These are phyloP conservation scores for Aegilops umbellulata DNA, from an alignment of 176 grass and related monocot species.

Conservation along the genomic window DNA sequence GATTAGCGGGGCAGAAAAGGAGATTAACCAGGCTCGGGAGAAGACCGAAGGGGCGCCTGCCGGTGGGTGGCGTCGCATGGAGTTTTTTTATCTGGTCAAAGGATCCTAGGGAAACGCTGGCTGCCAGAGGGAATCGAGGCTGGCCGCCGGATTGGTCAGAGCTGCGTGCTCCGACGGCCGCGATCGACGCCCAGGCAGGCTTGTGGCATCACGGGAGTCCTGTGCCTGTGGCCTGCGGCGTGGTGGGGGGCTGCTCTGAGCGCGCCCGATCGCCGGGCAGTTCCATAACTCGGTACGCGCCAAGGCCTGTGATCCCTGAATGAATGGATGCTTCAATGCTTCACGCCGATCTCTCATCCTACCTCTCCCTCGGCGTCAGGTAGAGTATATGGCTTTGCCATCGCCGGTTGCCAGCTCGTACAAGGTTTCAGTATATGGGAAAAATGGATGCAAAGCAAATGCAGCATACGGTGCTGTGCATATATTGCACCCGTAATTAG, in stretches of 20 bases:
- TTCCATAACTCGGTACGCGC: slow-evolving; percentile 20
- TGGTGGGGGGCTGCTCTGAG: background rate
- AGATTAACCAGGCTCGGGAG: background rate
- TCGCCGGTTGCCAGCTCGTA: background rate
- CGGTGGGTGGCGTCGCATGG: slow-evolving; percentile 1
- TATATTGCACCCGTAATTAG: background rate
- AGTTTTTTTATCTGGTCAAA: slow-evolving; percentile 17
- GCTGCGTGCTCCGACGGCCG: background rate
- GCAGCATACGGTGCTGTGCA: background rate
- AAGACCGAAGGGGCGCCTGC: background rate
- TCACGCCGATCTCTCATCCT: background rate
- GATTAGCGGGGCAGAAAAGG: slow-evolving; percentile 12
- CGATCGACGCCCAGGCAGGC: background rate
- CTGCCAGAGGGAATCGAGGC: slow-evolving; percentile 25
- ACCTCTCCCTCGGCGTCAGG: background rate
- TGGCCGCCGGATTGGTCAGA: slow-evolving; percentile 27
- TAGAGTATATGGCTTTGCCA: background rate
- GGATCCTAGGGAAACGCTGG: slow-evolving; percentile 33
- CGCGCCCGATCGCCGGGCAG: background rate
- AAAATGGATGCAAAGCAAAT: no score
- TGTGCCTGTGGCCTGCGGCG: background rate
- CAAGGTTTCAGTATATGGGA: background rate
- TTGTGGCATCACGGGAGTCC: slow-evolving; percentile 18
- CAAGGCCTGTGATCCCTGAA: slow-evolving; percentile 11
- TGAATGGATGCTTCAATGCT: background rate